Percentiles rank a stretch among this genome's conserved stretches.
Conservation (phyloP, 306 rosid genomes). For the Prunus dulcis region DNA sequence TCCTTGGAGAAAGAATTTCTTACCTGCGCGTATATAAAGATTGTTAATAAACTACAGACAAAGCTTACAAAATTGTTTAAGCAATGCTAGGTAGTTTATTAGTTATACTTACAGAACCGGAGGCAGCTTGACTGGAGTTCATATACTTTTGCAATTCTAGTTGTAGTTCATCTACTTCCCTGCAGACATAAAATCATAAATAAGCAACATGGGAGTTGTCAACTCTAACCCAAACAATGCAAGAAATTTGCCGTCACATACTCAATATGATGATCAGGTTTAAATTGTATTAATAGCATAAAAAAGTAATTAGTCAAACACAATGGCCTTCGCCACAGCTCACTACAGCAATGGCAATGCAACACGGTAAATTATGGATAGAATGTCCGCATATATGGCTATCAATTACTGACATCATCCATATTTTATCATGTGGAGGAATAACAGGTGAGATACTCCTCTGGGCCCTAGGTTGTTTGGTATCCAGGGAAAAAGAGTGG, state of each 20-base stretch:
- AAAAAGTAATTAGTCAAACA: not conserved
- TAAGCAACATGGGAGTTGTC: constrained; percentile 18
- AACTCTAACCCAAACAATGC: not conserved
- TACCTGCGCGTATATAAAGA: constrained; percentile 33
- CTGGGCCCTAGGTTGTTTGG: not conserved
- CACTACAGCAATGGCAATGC: not conserved
- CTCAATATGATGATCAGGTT: not conserved
- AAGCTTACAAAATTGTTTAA: constrained; percentile 19
- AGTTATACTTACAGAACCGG: constrained; percentile 50
- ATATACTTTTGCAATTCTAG: constrained; percentile 46
- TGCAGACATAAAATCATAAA: constrained; percentile 36
- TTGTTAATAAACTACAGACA: constrained; percentile 19
- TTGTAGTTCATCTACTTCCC: constrained; percentile 57
- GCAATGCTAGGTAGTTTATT: constrained; percentile 17
- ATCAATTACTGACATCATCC: not conserved
- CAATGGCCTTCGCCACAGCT: not conserved
- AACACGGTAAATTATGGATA: constrained; percentile 15
- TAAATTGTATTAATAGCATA: constrained; percentile 5
- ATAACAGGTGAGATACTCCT: not conserved
- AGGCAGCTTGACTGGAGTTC: constrained; percentile 41
- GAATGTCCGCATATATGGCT: not conserved
- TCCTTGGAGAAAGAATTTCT: constrained; percentile 43
- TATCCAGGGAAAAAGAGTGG: not conserved
- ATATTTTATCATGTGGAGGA: constrained; percentile 10
- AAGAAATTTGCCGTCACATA: not conserved